Evolutionary conservation across 2,329 filamentous ascomycete species (phyloP).

Genomic region (Thermoascus crustaceus): DNA sequence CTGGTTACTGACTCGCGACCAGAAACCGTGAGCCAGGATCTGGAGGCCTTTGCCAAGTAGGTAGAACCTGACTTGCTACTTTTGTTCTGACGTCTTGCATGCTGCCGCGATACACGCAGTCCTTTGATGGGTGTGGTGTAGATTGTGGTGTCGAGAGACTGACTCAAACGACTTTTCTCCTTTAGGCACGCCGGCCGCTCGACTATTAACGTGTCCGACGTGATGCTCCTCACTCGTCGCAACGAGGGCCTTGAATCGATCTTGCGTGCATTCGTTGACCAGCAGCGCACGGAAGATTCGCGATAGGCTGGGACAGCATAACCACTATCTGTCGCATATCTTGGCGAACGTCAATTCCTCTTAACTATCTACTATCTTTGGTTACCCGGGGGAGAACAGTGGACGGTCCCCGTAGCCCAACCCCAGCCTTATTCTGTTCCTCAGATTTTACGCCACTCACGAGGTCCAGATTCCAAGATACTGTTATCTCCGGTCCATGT

Average conservation of each 20-base stretch:
- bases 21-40: slow-evolving; percentile 51
- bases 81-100: slow-evolving; percentile 1
- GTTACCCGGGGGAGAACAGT: too few species aligned
- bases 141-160: not conserved
- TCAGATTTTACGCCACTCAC: too few species aligned
- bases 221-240: slow-evolving; percentile 74
- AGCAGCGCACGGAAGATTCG: too few species aligned
- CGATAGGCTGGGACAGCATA: too few species aligned
- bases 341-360: too few species aligned
- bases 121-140: not conserved
- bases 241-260: slow-evolving; percentile 78
- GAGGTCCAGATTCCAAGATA: too few species aligned
- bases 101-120: not conserved
- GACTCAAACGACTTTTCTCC: slow-evolving; percentile 26
- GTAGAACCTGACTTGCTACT: slow-evolving; percentile 7
- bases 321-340: too few species aligned
- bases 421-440: too few species aligned
- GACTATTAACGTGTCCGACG: slow-evolving; percentile 76
- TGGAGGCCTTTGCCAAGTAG: slow-evolving; percentile 56
- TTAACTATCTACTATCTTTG: too few species aligned
- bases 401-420: too few species aligned
- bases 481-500: too few species aligned
- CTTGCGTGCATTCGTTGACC: slow-evolving; percentile 41
- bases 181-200: slow-evolving; percentile 69
- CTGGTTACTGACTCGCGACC: slow-evolving; percentile 7